These are phyloP conservation scores for Trametes sp. DNA, from an alignment of 1,284 basidiomycete genomes.

Conservation along the genomic window DNA sequence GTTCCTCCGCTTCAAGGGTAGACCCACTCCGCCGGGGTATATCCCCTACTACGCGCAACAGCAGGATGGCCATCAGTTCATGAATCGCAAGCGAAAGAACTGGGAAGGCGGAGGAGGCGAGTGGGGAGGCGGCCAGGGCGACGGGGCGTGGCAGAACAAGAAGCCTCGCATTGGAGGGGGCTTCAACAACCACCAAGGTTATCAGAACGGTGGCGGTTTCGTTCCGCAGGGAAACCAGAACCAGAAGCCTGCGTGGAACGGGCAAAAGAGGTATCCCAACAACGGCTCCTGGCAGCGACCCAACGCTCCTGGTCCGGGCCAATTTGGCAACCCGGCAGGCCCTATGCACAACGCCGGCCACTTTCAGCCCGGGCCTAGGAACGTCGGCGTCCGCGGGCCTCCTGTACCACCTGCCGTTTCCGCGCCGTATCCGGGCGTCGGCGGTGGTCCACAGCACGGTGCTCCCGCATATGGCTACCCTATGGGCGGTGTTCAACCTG, in stretches of 20 bases:
- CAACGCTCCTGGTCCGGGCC: slow-evolving; percentile 22
- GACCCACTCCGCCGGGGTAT: slow-evolving; percentile 44
- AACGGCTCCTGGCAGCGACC: slow-evolving; percentile 3
- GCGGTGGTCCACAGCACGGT: slow-evolving; percentile 6
- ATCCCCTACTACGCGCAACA: slow-evolving; percentile 26
- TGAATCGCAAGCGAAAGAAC: slow-evolving; percentile 33
- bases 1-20: slow-evolving; percentile 59
- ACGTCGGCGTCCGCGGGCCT: slow-evolving; percentile 14
- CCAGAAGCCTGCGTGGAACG: slow-evolving; percentile 18
- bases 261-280: slow-evolving; percentile 19
- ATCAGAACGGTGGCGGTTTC: slow-evolving; percentile 1
- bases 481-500: slow-evolving; percentile 8
- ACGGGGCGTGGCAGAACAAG: slow-evolving; percentile 21
- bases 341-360: slow-evolving; percentile 12
- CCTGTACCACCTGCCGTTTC: slow-evolving; percentile 7
- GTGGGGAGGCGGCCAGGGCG: slow-evolving; percentile 2
- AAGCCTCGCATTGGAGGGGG: slow-evolving; percentile 18
- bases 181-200: slow-evolving; percentile 12
- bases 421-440: slow-evolving; percentile 13
- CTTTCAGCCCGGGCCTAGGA: slow-evolving; percentile 24
- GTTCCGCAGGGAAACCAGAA: slow-evolving; percentile 4
- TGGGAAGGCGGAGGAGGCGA: slow-evolving; percentile 23
- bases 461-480: slow-evolving; percentile 10
- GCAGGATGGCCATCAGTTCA: slow-evolving; percentile 8
- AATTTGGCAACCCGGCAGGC: slow-evolving; percentile 16